Evolutionary conservation across 139 green algal species (phyloP).

Genomic region (Auxenochlorella pyrenoidosa): DNA sequence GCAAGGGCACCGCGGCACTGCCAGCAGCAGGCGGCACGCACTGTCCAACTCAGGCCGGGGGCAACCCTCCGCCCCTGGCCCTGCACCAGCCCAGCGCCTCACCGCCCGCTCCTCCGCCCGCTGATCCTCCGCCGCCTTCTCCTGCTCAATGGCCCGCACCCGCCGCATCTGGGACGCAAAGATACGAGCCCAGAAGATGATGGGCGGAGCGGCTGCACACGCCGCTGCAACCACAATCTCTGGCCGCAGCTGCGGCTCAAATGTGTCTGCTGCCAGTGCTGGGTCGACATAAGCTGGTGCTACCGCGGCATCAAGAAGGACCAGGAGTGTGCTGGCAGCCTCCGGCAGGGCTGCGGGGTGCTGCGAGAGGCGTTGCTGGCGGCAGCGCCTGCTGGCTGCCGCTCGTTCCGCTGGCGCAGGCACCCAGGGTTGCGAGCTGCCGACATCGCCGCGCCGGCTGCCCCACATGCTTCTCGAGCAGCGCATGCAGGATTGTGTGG

Average conservation of each 20-base stretch:
- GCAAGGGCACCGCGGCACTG: background rate
- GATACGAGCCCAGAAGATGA: conserved; percentile 28
- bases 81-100: background rate
- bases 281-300: background rate
- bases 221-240: conserved; percentile 4
- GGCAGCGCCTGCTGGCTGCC: background rate
- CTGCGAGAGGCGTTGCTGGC: background rate
- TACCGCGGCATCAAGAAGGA: background rate
- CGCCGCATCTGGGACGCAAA: background rate
- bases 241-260: conserved; percentile 29
- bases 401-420: too few species aligned
- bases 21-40: background rate
- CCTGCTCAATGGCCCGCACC: conserved; percentile 4
- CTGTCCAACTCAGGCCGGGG: too few species aligned
- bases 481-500: too few species aligned
- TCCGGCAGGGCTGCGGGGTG: background rate
- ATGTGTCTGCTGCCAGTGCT: conserved; percentile 3
- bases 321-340: background rate
- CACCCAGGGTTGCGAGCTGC: too few species aligned
- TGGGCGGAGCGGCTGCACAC: background rate
- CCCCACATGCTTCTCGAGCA: too few species aligned
- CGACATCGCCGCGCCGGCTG: too few species aligned
- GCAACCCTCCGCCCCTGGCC: background rate
- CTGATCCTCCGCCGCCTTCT: background rate
- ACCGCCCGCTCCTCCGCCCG: conserved; percentile 21